Conservation (phyloP, 139 green algal species). For the Picochlorum costavermella region DNA sequence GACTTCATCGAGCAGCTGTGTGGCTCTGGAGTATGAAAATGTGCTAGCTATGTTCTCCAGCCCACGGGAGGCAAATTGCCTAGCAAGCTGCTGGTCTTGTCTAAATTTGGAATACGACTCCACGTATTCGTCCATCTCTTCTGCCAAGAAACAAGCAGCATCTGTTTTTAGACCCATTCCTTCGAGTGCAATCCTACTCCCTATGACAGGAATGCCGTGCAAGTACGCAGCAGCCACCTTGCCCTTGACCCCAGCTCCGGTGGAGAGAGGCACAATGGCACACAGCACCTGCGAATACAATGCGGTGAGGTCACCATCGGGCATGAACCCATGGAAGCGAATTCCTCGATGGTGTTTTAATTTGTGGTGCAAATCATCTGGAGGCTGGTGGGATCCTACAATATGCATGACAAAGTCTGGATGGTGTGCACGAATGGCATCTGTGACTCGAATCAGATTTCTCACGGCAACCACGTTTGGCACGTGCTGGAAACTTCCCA, state of each 20-base stretch:
- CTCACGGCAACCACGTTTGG: background rate
- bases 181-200: background rate
- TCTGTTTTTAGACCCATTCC: background rate
- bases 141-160: background rate
- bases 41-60: background rate
- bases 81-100: background rate
- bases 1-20: too few relatives aligned
- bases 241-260: constrained; percentile 24
- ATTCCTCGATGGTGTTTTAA: background rate
- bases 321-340: background rate
- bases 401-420: background rate
- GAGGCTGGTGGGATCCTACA: background rate
- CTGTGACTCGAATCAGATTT: background rate
- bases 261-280: constrained; percentile 15
- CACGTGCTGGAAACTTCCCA: background rate
- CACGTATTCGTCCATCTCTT: background rate
- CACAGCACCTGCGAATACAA: constrained; percentile 7
- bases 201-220: background rate
- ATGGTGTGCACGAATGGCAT: background rate
- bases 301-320: constrained; percentile 2
- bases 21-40: too few relatives aligned
- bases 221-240: constrained; percentile 11
- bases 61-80: background rate
- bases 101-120: background rate
- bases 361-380: background rate